Conservation (phyloP, 441 rosid genomes). For the Brassica balearica region DNA sequence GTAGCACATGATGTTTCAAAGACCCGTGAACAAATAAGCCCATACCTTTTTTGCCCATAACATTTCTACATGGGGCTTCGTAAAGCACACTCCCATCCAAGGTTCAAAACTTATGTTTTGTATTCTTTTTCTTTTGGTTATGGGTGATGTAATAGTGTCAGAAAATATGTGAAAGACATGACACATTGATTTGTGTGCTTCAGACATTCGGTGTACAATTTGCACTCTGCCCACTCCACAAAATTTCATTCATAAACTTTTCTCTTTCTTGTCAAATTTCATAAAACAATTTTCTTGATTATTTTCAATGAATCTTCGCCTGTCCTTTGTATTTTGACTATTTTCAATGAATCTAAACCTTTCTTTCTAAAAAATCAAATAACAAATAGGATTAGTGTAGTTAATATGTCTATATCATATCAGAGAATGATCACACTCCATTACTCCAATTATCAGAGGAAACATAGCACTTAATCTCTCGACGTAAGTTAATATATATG, state of each 20-base stretch:
- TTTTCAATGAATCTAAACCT: background rate
- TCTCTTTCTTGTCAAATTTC: background rate
- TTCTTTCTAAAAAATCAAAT: background rate
- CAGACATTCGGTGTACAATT: conserved; percentile 31
- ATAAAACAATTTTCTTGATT: too few relatives aligned
- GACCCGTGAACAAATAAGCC: background rate
- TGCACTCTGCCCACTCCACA: conserved; percentile 14
- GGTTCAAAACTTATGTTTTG: background rate
- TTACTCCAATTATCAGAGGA: too few relatives aligned
- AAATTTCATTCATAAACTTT: background rate
- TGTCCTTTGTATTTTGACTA: background rate
- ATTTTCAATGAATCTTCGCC: background rate
- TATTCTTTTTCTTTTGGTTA: background rate
- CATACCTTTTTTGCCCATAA: background rate
- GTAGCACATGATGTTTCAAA: background rate
- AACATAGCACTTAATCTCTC: too few relatives aligned
- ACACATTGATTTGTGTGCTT: conserved; percentile 39
- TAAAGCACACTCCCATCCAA: background rate
- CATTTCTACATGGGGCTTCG: background rate
- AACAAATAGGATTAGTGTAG: background rate
- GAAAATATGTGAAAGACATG: background rate
- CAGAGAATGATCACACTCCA: background rate
- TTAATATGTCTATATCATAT: background rate
- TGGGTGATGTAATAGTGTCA: conserved; percentile 14
- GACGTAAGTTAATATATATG: too few relatives aligned